Conservation (phyloP, 192 early-diverging fungal genomes). For the Coemansia brasiliensis region DNA sequence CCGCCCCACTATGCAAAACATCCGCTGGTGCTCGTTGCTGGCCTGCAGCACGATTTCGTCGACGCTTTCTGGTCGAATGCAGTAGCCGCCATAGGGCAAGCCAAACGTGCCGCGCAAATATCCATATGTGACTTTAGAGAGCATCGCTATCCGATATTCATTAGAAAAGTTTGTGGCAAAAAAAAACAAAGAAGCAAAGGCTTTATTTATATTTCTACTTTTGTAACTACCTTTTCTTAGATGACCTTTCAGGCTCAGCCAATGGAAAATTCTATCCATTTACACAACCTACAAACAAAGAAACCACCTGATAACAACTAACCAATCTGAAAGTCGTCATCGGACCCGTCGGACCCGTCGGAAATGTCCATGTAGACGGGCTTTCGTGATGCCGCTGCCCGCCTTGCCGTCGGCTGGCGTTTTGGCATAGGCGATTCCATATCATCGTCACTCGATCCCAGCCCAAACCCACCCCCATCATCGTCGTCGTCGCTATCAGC, state of each 20-base stretch:
- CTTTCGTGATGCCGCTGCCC: slow-evolving; percentile 27
- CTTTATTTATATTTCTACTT: no score
- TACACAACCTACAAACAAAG: background rate
- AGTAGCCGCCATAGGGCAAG: slow-evolving; percentile 52
- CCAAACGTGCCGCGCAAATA: slow-evolving; percentile 53
- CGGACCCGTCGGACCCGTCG: slow-evolving; percentile 17
- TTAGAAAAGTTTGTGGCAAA: background rate
- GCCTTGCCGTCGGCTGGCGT: slow-evolving; percentile 17
- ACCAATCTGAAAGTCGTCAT: slow-evolving; percentile 26
- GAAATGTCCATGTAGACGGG: slow-evolving; percentile 39
- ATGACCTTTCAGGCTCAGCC: no score
- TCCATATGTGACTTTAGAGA: slow-evolving; percentile 32
- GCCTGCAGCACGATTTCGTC: slow-evolving; percentile 24
- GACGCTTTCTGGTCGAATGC: slow-evolving; percentile 18
- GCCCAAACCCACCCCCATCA: slow-evolving; percentile 5
- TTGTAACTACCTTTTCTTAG: background rate
- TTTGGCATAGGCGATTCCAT: slow-evolving; percentile 11
- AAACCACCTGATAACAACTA: background rate
- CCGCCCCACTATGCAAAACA: slow-evolving; percentile 47
- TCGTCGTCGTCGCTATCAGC: slow-evolving; percentile 36
- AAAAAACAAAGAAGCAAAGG: no score
- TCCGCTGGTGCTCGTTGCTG: slow-evolving; percentile 22
- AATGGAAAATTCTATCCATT: no score
- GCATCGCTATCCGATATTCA: background rate
- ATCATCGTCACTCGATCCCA: slow-evolving; percentile 15